Percentiles rank a stretch among this genome's conserved stretches.
phyloP scores from a whole-genome alignment of 225 moss, liverwort and hornwort species.

The Polytrichum formosum region DNA sequence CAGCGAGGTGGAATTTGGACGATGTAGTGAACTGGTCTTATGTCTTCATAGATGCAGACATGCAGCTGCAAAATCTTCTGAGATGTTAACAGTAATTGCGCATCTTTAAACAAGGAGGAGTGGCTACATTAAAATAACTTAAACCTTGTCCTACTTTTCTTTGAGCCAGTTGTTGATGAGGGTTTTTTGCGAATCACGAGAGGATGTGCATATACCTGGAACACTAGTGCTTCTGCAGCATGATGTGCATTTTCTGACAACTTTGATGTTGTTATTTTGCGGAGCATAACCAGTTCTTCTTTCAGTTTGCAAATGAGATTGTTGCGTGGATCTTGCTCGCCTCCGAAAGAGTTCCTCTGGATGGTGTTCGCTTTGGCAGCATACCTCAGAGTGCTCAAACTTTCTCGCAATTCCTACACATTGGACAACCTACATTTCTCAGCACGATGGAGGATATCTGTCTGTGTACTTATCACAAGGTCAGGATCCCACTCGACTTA shows the following conservation, averaged over 20 bases:
- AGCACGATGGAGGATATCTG: neutral
- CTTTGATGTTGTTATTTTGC: constrained; percentile 16
- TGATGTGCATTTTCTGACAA: constrained; percentile 14
- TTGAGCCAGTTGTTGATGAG: too few species aligned
- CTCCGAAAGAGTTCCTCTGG: constrained; percentile 12
- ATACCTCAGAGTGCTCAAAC: constrained; percentile 54
- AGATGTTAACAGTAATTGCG: too few species aligned
- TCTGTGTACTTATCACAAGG: neutral
- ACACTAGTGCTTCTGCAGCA: constrained; percentile 1
- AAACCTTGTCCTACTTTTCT: too few species aligned
- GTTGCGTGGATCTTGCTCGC: constrained; percentile 44
- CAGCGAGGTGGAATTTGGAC: too few species aligned
- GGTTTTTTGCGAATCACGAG: neutral
- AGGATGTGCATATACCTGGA: constrained; percentile 11
- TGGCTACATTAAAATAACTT: too few species aligned
- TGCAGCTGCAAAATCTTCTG: too few species aligned
- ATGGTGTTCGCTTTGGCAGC: constrained; percentile 51
- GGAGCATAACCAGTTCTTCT: constrained; percentile 47
- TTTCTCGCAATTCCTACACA: constrained; percentile 53
- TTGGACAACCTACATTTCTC: neutral
- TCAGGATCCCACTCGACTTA: too few species aligned
- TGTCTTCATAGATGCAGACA: too few species aligned
- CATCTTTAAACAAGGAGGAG: too few species aligned
- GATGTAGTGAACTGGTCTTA: too few species aligned
- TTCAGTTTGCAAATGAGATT: constrained; percentile 44